Evolutionary conservation across 2,329 filamentous ascomycete species (phyloP), one percentile per base, ranked within the genome.

Genomic region (Colletotrichum chrysophilum): DNA sequence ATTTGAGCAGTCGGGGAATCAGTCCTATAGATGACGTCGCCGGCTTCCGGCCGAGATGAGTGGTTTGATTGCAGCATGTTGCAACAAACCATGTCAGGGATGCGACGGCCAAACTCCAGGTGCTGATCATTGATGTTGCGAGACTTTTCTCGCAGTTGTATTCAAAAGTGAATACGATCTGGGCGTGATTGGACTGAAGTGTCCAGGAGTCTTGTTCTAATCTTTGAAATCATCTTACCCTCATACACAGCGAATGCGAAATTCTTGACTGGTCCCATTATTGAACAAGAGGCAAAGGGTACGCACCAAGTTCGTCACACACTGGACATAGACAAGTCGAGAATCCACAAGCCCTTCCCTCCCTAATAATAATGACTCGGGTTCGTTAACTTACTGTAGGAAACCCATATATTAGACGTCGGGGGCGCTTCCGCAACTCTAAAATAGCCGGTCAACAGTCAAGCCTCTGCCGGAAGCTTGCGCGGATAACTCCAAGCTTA

Each of bases 121-220:
- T 43, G 0, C 18, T 43, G 38, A 43, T 6, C 1, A n/a, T 0
- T 18, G 38, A n/a, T n/a, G 0, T 10, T 0, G 38, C 18, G 18
- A n/a, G 18, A 48, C 9, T 0, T 6, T 12, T 0, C 18, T 43
- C 38, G 8, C 38, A 48, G 43, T 48, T 48, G 5, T 48, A 0
- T 48, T 13, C 43, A 1, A n/a, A 48, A 48, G 5, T 48, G 38
- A n/a, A n/a, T n/a, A n/a, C 0, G 9, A 2, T 48, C 38, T 48
- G 1, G 5, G 9, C 0, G 10, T 21, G 43, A 21, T 0, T 48
- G 43, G 5, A 48, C 10, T 21, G 10, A 4, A 48, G 10, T 13
- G 9, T 48, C 10, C 6, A 48, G 4, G 3, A 48, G 10, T 21
- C n/a, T 21, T 21, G n/a, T 1, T 13, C 2, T 43, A 43, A 48